Percentiles rank a stretch among this genome's conserved stretches.
phyloP scores from a whole-genome alignment of 768 basidiomycete genomes.

The Pleurotus djamor region DNA sequence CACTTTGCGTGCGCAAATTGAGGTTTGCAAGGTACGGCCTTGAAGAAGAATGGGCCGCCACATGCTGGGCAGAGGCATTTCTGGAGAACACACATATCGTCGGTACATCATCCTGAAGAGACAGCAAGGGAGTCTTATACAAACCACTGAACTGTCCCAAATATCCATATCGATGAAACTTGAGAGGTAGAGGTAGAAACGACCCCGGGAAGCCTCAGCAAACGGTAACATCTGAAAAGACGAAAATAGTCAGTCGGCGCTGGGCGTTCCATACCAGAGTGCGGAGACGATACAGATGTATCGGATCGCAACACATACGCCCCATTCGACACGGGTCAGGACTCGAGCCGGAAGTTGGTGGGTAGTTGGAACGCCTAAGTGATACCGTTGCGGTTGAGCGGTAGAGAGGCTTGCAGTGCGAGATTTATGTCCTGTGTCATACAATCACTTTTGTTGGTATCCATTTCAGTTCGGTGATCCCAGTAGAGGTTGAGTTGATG shows the following conservation, averaged over 20 bases:
- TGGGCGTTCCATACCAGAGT: neutral
- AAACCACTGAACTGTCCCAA: neutral
- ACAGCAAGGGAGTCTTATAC: neutral
- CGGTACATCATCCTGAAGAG: neutral
- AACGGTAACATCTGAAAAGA: neutral
- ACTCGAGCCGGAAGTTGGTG: neutral
- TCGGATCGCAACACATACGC: neutral
- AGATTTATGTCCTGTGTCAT: neutral
- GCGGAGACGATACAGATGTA: neutral
- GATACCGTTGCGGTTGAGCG: neutral
- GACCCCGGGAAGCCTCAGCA: conserved; percentile 1
- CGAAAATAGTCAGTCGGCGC: neutral
- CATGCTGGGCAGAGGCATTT: neutral
- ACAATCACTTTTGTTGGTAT: neutral
- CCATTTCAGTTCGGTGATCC: neutral
- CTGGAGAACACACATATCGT: conserved; percentile 1
- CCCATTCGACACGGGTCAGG: neutral
- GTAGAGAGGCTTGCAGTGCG: neutral
- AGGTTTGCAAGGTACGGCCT: neutral
- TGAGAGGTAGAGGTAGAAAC: neutral
- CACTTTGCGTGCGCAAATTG: neutral
- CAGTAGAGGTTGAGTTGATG: neutral
- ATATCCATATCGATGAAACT: conserved; percentile 1
- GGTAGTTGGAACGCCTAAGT: neutral
- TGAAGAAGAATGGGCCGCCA: conserved; percentile 1